These are phyloP conservation scores for Corynespora cassiicola DNA, from an alignment of 2,329 filamentous ascomycete genomes.

Conservation along the genomic window DNA sequence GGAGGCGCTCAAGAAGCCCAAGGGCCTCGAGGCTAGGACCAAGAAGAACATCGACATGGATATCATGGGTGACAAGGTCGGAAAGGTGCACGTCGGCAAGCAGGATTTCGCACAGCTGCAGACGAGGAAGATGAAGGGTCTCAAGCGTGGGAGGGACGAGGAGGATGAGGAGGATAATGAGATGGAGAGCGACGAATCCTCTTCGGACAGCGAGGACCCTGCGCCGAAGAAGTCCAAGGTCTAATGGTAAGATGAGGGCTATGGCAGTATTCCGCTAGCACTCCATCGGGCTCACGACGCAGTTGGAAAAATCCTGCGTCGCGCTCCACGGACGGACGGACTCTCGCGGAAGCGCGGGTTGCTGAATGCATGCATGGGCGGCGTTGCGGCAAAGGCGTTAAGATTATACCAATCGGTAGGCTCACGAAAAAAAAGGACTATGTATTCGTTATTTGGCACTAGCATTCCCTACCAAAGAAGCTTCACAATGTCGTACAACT, in stretches of 20 bases:
- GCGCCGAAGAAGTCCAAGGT: constrained; percentile 35
- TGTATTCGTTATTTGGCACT: too few relatives aligned
- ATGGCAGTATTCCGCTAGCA: too few relatives aligned
- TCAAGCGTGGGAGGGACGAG: constrained; percentile 75
- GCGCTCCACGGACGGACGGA: too few relatives aligned
- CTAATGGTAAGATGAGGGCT: too few relatives aligned
- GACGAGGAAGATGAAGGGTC: constrained; percentile 98
- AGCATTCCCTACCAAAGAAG: too few relatives aligned
- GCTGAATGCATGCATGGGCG: constrained; percentile 42
- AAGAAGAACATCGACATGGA: constrained; percentile 98
- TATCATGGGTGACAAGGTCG: constrained; percentile 93
- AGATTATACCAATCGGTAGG: too few relatives aligned
- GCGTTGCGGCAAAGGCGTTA: constrained; percentile 37
- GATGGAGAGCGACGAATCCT: constrained; percentile 27
- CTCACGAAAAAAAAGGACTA: too few relatives aligned
- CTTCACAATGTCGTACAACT: too few relatives aligned
- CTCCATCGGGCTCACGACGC: too few relatives aligned
- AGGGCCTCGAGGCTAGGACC: constrained; percentile 73
- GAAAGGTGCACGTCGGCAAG: constrained; percentile 87
- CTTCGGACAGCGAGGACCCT: constrained; percentile 24
- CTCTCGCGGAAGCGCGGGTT: too few relatives aligned
- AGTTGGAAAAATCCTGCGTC: too few relatives aligned
- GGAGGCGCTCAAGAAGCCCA: constrained; percentile 87
- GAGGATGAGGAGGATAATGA: constrained; percentile 42
- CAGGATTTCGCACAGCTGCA: constrained; percentile 88